Percentiles rank a stretch among this genome's conserved stretches.
phyloP scores from a whole-genome alignment of 2,329 filamentous ascomycete genomes.

The Ascochyta lentis region DNA sequence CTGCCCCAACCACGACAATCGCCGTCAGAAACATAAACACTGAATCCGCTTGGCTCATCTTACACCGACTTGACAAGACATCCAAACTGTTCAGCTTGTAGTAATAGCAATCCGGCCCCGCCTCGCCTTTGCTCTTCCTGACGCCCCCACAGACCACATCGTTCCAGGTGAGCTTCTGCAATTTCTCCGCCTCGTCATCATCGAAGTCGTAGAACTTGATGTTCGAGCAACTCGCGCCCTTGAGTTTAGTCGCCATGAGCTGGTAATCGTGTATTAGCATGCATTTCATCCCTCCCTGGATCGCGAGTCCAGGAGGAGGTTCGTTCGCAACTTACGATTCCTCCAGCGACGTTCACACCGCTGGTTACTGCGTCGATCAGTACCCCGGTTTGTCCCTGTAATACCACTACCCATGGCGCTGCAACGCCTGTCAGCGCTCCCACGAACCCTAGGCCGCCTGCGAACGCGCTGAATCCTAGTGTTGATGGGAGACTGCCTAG shows the following conservation, averaged over 20 bases:
- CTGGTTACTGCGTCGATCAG: conserved; percentile 21
- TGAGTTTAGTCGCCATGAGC: conserved; percentile 30
- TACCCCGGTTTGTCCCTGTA: conserved; percentile 23
- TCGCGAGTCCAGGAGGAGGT: too few relatives aligned
- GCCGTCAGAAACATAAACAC: conserved; percentile 38
- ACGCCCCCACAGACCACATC: conserved; percentile 30
- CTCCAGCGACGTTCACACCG: conserved; percentile 25
- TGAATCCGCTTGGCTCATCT: conserved; percentile 28
- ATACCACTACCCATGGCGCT: conserved; percentile 16
- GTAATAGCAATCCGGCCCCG: neutral
- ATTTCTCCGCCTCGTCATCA: too few relatives aligned
- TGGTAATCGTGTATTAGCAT: neutral
- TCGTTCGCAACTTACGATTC: conserved; percentile 22
- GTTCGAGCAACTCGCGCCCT: conserved; percentile 19
- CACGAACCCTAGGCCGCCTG: conserved; percentile 25
- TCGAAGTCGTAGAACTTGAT: too few relatives aligned
- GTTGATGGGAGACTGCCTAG: conserved; percentile 13
- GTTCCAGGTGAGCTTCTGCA: conserved; percentile 8
- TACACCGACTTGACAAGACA: conserved; percentile 24
- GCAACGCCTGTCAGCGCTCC: conserved; percentile 28
- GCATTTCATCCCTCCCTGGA: too few relatives aligned
- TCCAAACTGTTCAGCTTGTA: neutral
- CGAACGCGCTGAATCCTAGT: conserved; percentile 25
- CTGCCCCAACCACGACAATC: conserved; percentile 17
- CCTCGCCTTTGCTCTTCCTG: neutral